Evolutionary conservation across 768 basidiomycete species (phyloP), one percentile per base, ranked within the genome.

Genomic region (Suillus spraguei): DNA sequence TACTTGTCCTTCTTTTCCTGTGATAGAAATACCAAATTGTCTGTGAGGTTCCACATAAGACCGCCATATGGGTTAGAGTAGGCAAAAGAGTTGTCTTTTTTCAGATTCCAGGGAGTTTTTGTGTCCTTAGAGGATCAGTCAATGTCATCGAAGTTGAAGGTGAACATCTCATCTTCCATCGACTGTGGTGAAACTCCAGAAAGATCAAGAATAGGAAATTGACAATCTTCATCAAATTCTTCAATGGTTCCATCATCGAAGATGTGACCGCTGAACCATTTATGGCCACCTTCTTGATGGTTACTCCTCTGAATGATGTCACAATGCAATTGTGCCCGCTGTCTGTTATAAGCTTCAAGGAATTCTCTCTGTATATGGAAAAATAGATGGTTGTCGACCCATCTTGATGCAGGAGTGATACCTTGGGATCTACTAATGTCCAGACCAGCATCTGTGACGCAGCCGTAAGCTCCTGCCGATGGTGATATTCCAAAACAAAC

Each of bases 201-300:
- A 1, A 71, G 67, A 54, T 77, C 72, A 0, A 5, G 22, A 22
- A 78, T 39, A 0, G 66, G 67, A 24, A 62, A 65, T 1, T n/a
- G 2, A 9, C 64, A 63, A 49, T 81, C 77, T 53, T 81, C 75
- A 46, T 75, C 74, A 59, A 76, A 78, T 59, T 80, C 41, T 41
- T 41, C 41, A 17, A 41, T 41, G 0, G 17, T 41, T 17, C 41
- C 41, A 5, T 17, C 41, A 16, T 41, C 16, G 6, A 41, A 41
- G 16, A 41, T 3, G 5, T 7, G 2, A 6, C 41, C 6, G 1
- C 41, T 6, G 0, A 16, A 41, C 17, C 41, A 41, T 41, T 17
- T 41, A 0, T 4, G 17, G 16, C 41, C 16, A 6, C 17, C 16
- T 6, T 41, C 41, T 41, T 41, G 41, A 2, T 41, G 41, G 5